A percentile compares a stretch with the other conserved stretches of the same genome.
These are phyloP conservation scores for Talaromyces sp. DNA, from an alignment of 2,329 filamentous ascomycete genomes.

Conservation along the genomic window DNA sequence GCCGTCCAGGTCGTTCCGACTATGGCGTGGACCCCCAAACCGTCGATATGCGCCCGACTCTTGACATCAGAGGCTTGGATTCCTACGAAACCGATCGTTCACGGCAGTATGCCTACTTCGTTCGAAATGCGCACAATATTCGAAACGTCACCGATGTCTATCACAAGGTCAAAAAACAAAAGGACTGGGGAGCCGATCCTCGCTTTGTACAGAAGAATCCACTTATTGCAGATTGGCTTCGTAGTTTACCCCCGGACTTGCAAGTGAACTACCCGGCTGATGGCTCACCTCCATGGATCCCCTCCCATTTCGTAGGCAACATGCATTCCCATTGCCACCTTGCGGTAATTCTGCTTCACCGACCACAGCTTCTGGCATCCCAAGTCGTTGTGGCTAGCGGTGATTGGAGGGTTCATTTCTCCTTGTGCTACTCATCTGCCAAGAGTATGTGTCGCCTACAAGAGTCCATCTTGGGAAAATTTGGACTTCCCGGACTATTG, in stretches of 20 bases:
- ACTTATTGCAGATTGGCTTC: constrained; percentile 73
- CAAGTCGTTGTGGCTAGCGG: constrained; percentile 71
- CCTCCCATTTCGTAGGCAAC: constrained; percentile 86
- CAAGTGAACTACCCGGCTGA: constrained; percentile 76
- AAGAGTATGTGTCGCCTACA: constrained; percentile 84
- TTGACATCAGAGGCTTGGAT: constrained; percentile 67
- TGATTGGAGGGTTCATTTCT: constrained; percentile 86
- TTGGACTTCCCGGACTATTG: constrained; percentile 76
- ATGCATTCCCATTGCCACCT: constrained; percentile 88
- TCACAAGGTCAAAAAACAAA: constrained; percentile 70
- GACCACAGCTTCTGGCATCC: constrained; percentile 79
- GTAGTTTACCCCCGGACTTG: constrained; percentile 76
- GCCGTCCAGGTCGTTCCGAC: constrained; percentile 69
- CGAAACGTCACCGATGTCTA: constrained; percentile 76
- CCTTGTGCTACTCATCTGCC: constrained; percentile 80
- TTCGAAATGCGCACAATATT: constrained; percentile 76
- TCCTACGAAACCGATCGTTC: constrained; percentile 76
- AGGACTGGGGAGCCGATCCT: constrained; percentile 86
- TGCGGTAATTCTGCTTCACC: constrained; percentile 80
- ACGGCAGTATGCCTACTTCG: constrained; percentile 80
- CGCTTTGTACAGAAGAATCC: constrained; percentile 79
- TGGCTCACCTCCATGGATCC: constrained; percentile 78
- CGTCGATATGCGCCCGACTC: constrained; percentile 71
- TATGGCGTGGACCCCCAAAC: constrained; percentile 73
- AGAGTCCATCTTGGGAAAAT: constrained; percentile 76